phyloP scores from a whole-genome alignment of 768 basidiomycete species.

The Cantharellus cinnabarinus region DNA sequence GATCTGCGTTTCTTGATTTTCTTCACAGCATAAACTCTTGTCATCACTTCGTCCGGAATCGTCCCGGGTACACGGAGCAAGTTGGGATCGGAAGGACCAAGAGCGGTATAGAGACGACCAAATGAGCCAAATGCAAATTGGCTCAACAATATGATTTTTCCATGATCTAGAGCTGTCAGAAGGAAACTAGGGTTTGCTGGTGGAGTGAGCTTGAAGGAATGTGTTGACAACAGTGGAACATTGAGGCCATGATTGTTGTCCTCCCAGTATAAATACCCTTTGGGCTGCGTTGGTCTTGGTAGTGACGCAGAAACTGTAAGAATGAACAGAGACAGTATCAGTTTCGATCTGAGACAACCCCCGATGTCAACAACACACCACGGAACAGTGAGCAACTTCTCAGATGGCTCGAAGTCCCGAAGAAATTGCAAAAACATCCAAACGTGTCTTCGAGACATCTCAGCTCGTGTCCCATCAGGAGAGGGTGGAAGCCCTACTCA shows the following conservation, averaged over 20 bases:
- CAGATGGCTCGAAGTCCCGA: not conserved
- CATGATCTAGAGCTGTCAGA: not conserved
- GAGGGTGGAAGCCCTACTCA: conserved; percentile 48
- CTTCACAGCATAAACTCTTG: not conserved
- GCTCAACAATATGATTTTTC: not conserved
- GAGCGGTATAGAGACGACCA: not conserved
- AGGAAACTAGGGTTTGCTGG: not conserved
- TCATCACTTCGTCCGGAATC: not conserved
- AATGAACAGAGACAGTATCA: no score
- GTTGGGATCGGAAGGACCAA: not conserved
- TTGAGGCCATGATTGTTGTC: not conserved
- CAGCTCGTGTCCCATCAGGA: conserved; percentile 55
- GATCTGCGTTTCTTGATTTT: not conserved
- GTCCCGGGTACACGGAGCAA: not conserved
- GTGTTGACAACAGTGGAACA: not conserved
- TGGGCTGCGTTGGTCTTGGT: no score
- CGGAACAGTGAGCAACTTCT: no score
- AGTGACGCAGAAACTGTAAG: no score
- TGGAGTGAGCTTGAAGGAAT: not conserved
- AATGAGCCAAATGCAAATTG: not conserved
- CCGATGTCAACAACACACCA: no score
- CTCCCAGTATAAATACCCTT: no score
- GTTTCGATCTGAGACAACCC: no score
- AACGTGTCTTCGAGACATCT: conserved; percentile 67
- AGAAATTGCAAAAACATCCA: conserved; percentile 56